Conservation (phyloP, 768 basidiomycete genomes). For the Rhizopogon salebrosus region DNA sequence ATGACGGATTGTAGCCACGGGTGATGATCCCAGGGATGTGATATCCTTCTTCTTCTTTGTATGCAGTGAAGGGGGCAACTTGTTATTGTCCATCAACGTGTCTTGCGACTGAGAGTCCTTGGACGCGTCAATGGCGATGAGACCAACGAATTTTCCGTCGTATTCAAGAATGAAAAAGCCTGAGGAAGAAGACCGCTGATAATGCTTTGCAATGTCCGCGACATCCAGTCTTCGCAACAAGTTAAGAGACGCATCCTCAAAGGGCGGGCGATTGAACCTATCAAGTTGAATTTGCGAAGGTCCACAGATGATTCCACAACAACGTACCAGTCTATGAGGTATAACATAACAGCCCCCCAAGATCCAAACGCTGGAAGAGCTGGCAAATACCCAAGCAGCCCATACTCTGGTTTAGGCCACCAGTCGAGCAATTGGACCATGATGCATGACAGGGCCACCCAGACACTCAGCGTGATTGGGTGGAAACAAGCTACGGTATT, state of each 20-base stretch:
- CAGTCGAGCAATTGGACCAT: slow-evolving; percentile 58
- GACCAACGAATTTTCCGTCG: slow-evolving; percentile 52
- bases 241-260: slow-evolving; percentile 50
- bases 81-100: slow-evolving; percentile 19
- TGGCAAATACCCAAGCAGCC: slow-evolving; percentile 45
- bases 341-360: slow-evolving; percentile 58
- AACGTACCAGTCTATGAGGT: slow-evolving; percentile 64
- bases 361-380: slow-evolving; percentile 66
- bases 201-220: slow-evolving; percentile 45
- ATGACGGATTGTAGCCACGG: slow-evolving; percentile 64
- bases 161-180: slow-evolving; percentile 70
- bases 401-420: slow-evolving; percentile 55
- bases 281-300: neutral
- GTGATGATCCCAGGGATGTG: slow-evolving; percentile 32
- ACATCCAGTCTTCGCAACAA: slow-evolving; percentile 56
- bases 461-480: slow-evolving; percentile 54
- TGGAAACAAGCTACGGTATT: slow-evolving; percentile 44
- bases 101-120: slow-evolving; percentile 28
- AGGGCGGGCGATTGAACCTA: slow-evolving; percentile 68
- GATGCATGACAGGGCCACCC: slow-evolving; percentile 54
- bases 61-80: slow-evolving; percentile 11
- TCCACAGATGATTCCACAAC: neutral
- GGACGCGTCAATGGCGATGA: slow-evolving; percentile 67
- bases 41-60: slow-evolving; percentile 11
- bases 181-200: slow-evolving; percentile 55